Base-by-base conservation (phyloP, 2,329 filamentous ascomycete genomes). In the Fusarium chuoi region DNA sequence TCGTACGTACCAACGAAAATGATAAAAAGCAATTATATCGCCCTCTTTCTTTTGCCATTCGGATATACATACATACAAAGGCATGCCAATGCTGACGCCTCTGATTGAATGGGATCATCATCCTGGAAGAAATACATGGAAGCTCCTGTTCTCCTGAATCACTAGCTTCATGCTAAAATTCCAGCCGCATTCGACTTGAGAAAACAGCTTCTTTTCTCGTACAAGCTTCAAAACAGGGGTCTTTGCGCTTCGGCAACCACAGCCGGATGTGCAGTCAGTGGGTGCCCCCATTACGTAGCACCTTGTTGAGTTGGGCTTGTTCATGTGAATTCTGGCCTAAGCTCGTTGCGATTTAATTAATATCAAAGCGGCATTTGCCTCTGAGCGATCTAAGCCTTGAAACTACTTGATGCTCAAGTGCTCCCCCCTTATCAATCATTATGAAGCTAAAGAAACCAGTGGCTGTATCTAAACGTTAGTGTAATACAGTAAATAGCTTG, bases 221-320 rank as follows among this genome's bases (percentile, higher is more conserved):
- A 63, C 61, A 63, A 63, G 61, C 61, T 63, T 15, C 10, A 60
- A 39, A 38, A 24, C 54, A 28, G 54, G 61, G 54, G 61, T 41
- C 35, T 33, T 15, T 38, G 7, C 38, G 22, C 22, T n/a, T 58
- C 35, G 54, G 42, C 36, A 33, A 28, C 8, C 42, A 28, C 51
- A 20, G 41, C 52, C 52, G 52, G 28, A 46, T 44, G n/a, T 17
- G 22, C 48, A 51, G 39, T 41, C 24, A 45, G 18, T 45, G 24
- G 17, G 12, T 36, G 14, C 12, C 22, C 22, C 15, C 45, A 58
- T 42, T 38, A 55, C 35, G 51, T 55, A 41, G 35, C 20, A 28
- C 51, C 24, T n/a, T 39, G 24, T 13, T 57, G 24, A 15, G 20
- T 22, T 22, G 44, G 44, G 18, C 0, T 22, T 41, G 24, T 41